phyloP scores from a whole-genome alignment of 345 rosid species.

The Brassica cretica region DNA sequence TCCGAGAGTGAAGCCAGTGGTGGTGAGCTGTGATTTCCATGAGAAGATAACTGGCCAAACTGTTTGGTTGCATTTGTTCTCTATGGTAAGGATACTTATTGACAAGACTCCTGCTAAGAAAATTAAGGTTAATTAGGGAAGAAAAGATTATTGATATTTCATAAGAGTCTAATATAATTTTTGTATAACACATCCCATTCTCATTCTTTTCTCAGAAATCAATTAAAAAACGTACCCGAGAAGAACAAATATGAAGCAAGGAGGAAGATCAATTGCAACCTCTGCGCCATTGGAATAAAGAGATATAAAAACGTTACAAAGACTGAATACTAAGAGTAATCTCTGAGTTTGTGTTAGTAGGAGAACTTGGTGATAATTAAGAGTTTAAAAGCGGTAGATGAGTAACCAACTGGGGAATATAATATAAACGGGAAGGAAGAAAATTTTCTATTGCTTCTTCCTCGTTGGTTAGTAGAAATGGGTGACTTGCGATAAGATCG shows the following conservation, averaged over 20 bases:
- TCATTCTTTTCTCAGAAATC: neutral
- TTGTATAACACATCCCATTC: neutral
- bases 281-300: neutral
- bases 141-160: neutral
- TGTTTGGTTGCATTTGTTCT: slow-evolving; percentile 33
- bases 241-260: slow-evolving; percentile 16
- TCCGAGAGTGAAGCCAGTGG: slow-evolving; percentile 22
- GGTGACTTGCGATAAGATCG: neutral
- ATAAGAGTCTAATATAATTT: neutral
- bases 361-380: neutral
- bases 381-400: neutral
- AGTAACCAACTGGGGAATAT: neutral
- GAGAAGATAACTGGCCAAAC: slow-evolving; percentile 35
- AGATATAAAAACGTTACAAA: neutral
- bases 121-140: neutral
- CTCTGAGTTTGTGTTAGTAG: neutral
- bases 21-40: slow-evolving; percentile 11
- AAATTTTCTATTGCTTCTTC: neutral
- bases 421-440: neutral
- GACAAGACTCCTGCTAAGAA: slow-evolving; percentile 25
- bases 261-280: neutral
- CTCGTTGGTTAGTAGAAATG: neutral
- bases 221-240: slow-evolving; percentile 10
- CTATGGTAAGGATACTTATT: slow-evolving; percentile 11
- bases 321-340: neutral